Conservation (phyloP, 1,139 yeast species). For the Tardiomyces blankii region DNA sequence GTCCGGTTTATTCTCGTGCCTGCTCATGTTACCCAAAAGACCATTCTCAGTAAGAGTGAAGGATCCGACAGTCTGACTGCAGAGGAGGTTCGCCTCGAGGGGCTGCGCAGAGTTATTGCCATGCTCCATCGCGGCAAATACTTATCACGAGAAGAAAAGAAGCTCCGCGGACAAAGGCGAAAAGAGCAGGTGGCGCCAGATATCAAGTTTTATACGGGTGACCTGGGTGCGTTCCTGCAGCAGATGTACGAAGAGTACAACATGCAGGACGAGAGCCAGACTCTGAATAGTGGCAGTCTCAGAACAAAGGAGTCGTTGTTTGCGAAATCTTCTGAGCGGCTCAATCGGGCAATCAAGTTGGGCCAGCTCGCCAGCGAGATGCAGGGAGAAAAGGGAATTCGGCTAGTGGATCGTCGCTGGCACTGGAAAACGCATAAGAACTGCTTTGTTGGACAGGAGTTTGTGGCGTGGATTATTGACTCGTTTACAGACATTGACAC, state of each 20-base stretch:
- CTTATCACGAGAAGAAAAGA: slow-evolving; percentile 33
- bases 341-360: slow-evolving; percentile 33
- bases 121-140: slow-evolving; percentile 53
- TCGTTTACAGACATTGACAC: slow-evolving; percentile 69
- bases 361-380: slow-evolving; percentile 50
- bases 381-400: slow-evolving; percentile 47
- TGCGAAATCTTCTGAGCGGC: slow-evolving; percentile 23
- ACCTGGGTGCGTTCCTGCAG: slow-evolving; percentile 54
- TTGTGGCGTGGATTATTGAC: slow-evolving; percentile 76
- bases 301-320: slow-evolving; percentile 25
- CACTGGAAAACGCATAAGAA: slow-evolving; percentile 71
- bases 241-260: slow-evolving; percentile 27
- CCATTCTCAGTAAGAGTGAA: slow-evolving; percentile 8
- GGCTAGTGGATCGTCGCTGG: slow-evolving; percentile 77
- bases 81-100: slow-evolving; percentile 84
- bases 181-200: slow-evolving; percentile 57
- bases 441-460: slow-evolving; percentile 77
- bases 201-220: slow-evolving; percentile 80
- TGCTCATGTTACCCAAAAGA: slow-evolving; percentile 44
- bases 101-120: slow-evolving; percentile 60
- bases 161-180: slow-evolving; percentile 21
- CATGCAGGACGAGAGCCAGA: slow-evolving; percentile 10
- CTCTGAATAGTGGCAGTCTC: slow-evolving; percentile 5
- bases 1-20: slow-evolving; percentile 79
- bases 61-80: slow-evolving; percentile 46